Base-by-base conservation (phyloP, 768 basidiomycete genomes). In the Mycena pura region DNA sequence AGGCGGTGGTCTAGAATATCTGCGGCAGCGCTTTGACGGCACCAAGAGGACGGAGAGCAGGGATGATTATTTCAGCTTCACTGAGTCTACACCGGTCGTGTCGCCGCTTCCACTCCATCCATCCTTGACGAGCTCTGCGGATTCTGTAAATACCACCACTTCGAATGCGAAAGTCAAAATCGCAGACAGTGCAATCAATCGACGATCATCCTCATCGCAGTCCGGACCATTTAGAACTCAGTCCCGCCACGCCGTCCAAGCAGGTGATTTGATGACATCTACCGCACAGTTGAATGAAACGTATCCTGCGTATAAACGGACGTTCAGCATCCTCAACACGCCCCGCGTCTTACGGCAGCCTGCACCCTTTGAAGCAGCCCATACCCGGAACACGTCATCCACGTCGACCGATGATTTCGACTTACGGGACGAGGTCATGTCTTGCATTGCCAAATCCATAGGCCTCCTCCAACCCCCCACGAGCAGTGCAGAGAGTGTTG, bases 381-480 rank as follows among this genome's bases (percentile, higher is more conserved):
- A 69, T 44, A 66, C 64, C 27, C 62, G 65, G 21, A 64, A 70
- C 40, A 25, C 68, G 31, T 62, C 66, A 39, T 71, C 72, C 11
- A 62, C 80, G 52, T 73, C 81, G 29, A 78, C 77, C 8, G 90
- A 89, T 24, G 93, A 96, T 21, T 96, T 98, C 66, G 94, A 99
- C 72, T 84, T 99, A n/a, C 86, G 93, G 32, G 93, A 95, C 66
- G 95, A 93, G 66, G 96, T 99, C 29, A 95, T 99, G 94, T 91
- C 92, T 1, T 96, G 94, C 73, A 96, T 99, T 61, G 95, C 96
- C 1, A 96, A 96, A 73, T 96, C 95, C 2, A 99, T 99, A 58
- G 97, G 97, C 4, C 82, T 99, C 13, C 78, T 93, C 22, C 96
- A 97, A 64, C 92, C 95, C 4, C 88, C 94, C 3, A 74, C 92